Percentiles rank a stretch among this genome's conserved stretches.
These are phyloP conservation scores for Hypoxylon sp. DNA, from an alignment of 2,329 filamentous ascomycete species.

Conservation along the genomic window DNA sequence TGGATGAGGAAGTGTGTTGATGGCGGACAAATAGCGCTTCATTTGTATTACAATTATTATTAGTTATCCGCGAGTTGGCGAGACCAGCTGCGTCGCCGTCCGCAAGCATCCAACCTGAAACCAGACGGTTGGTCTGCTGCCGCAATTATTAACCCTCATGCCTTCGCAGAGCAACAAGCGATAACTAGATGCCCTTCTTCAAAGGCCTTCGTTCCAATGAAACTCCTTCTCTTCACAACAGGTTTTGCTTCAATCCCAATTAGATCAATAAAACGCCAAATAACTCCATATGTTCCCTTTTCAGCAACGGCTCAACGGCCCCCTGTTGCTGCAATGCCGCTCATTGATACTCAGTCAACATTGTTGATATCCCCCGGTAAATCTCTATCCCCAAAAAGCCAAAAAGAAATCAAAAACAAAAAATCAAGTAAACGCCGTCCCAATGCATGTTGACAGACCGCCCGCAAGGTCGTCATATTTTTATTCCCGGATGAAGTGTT, in stretches of 20 bases:
- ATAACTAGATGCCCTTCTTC: constrained; percentile 36
- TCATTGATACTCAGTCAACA: constrained; percentile 16
- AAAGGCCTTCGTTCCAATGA: constrained; percentile 16
- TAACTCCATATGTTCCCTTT: constrained; percentile 37
- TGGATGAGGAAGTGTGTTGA: not conserved
- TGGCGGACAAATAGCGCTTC: constrained; percentile 31
- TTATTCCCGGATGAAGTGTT: constrained; percentile 42
- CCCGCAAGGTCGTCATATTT: constrained; percentile 42
- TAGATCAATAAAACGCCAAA: constrained; percentile 27
- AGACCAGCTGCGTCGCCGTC: constrained; percentile 25
- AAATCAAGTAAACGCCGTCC: constrained; percentile 45
- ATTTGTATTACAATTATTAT: constrained; percentile 44
- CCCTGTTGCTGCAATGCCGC: constrained; percentile 25
- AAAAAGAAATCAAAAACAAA: constrained; percentile 33
- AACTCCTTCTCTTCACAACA: constrained; percentile 4
- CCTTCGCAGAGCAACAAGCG: constrained; percentile 37
- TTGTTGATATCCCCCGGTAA: constrained; percentile 17
- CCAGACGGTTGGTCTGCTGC: constrained; percentile 23
- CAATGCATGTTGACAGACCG: constrained; percentile 47
- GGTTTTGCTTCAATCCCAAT: constrained; percentile 22
- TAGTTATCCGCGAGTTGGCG: constrained; percentile 40
- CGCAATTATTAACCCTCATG: constrained; percentile 36
- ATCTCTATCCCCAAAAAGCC: constrained; percentile 18
- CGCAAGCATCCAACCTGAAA: constrained; percentile 27
- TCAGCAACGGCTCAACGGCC: constrained; percentile 16